phyloP scores from a whole-genome alignment of 2,329 filamentous ascomycete genomes.

The Amesomyces nigricolor region DNA sequence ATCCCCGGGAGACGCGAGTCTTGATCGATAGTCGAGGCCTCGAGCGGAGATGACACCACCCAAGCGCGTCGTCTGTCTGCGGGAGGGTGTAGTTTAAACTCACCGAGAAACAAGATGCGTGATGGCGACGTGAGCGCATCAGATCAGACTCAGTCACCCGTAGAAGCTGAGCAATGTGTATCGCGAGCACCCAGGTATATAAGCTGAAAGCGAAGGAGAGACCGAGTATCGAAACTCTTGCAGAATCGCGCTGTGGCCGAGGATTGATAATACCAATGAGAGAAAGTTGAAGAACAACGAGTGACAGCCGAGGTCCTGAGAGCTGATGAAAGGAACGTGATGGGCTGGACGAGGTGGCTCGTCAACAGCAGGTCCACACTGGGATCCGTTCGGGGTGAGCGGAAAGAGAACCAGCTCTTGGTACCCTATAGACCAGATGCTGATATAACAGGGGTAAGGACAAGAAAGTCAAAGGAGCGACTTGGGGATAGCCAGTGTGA shows the following conservation, averaged over 20 bases:
- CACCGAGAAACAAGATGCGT: slow-evolving; percentile 36
- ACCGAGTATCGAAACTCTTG: slow-evolving; percentile 28
- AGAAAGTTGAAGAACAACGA: slow-evolving; percentile 22
- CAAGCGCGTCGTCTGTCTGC: slow-evolving; percentile 33
- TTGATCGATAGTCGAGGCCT: slow-evolving; percentile 29
- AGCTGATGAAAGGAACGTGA: slow-evolving; percentile 31
- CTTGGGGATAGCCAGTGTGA: slow-evolving; percentile 38
- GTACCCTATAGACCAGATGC: slow-evolving; percentile 41
- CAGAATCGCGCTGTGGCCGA: slow-evolving; percentile 35
- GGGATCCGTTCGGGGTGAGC: slow-evolving; percentile 39
- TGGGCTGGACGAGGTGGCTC: slow-evolving; percentile 36
- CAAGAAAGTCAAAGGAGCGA: slow-evolving; percentile 46
- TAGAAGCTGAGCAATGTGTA: slow-evolving; percentile 24
- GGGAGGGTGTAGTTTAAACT: slow-evolving; percentile 33
- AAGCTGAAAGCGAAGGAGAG: slow-evolving; percentile 17
- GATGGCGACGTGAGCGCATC: slow-evolving; percentile 29
- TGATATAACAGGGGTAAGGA: slow-evolving; percentile 39
- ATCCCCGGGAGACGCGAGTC: slow-evolving; percentile 27
- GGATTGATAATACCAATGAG: slow-evolving; percentile 31
- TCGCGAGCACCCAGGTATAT: slow-evolving; percentile 5
- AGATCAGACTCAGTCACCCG: slow-evolving; percentile 30
- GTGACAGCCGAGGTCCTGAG: slow-evolving; percentile 19
- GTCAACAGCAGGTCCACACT: slow-evolving; percentile 35
- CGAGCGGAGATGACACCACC: slow-evolving; percentile 29
- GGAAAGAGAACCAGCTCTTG: slow-evolving; percentile 53